Base-by-base conservation (phyloP, 2,329 filamentous ascomycete genomes). In the Chaetomium sp. region DNA sequence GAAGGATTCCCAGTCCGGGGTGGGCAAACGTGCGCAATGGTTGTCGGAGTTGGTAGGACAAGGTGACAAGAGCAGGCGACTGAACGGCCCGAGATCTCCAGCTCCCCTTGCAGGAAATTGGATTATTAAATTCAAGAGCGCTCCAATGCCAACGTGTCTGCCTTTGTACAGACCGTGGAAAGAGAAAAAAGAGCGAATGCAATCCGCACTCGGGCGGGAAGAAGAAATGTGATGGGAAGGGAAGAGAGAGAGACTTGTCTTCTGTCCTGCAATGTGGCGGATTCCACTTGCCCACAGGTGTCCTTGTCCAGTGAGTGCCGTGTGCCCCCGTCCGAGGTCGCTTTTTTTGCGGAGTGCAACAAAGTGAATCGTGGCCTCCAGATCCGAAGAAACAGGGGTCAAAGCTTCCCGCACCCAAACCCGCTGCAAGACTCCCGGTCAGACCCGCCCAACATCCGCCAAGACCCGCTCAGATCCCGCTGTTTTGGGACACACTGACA, bases 331-430 rank as follows among this genome's bases (percentile, higher is more conserved):
- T 27, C 19, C 19, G 19, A 27, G 19, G 19, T 12, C n/a, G 48
- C 44, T 52, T 59, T 59, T 58, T 57, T 60, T 47, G 56, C 44
- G 51, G 52, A 51, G 53, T 44, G 40, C 55, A 43, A 32, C 52
- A 65, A 27, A 58, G 59, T 65, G 64, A 69, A 70, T 70, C 68
- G 69, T 71, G 69, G 69, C 69, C 69, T 71, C 66, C 61, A 70
- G 68, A 68, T 63, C 10, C 60, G 58, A 56, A 60, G 59, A 60
- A 54, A 59, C 61, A 62, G 61, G 63, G 65, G 63, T 62, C 61
- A 45, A 62, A 63, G 62, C 62, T 64, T 56, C 56, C 19, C 37
- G 49, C n/a, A 8, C 49, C 49, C 34, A 44, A 41, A 27, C 45
- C 46, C n/a, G 36, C 38, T 48, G 38, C 8, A 38, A 5, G 33